Percentiles rank a stretch among this genome's conserved stretches.
Evolutionary conservation across 192 early-diverging fungal species (phyloP).

Genomic region (Entrophospora sp.): DNA sequence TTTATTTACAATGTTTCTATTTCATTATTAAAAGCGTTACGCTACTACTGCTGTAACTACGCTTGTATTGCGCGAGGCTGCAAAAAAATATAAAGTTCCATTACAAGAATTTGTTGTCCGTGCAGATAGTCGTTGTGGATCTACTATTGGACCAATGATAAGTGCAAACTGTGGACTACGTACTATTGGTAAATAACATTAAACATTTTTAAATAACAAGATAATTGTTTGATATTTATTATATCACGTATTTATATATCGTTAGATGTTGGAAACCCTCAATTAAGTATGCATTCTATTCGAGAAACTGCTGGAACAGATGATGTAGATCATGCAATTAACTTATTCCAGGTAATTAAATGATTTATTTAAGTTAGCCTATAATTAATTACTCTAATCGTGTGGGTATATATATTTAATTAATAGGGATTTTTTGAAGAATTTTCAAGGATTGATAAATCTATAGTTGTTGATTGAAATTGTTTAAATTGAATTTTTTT

Average conservation of each 20-base stretch:
- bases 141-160: slow-evolving; percentile 96
- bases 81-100: slow-evolving; percentile 64
- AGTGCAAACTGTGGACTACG: slow-evolving; percentile 86
- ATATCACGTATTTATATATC: background rate
- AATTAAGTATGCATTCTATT: slow-evolving; percentile 94
- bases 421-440: slow-evolving; percentile 56
- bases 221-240: background rate
- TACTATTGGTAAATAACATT: slow-evolving; percentile 66
- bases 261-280: slow-evolving; percentile 86
- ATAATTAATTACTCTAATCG: background rate
- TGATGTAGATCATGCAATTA: slow-evolving; percentile 75
- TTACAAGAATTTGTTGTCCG: slow-evolving; percentile 86
- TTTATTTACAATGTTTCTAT: too few relatives aligned
- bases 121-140: slow-evolving; percentile 92
- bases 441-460: slow-evolving; percentile 44
- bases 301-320: slow-evolving; percentile 84
- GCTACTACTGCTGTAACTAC: slow-evolving; percentile 69
- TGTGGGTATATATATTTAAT: background rate
- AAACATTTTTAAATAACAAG: background rate
- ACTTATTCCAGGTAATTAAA: slow-evolving; percentile 71
- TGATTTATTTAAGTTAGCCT: background rate
- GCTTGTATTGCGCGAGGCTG: slow-evolving; percentile 67
- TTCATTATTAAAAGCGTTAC: too few relatives aligned
- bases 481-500: too few relatives aligned
- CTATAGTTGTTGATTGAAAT: slow-evolving; percentile 50